phyloP scores from a whole-genome alignment of 1,284 basidiomycete genomes.

The Xerocomus nothofagi region DNA sequence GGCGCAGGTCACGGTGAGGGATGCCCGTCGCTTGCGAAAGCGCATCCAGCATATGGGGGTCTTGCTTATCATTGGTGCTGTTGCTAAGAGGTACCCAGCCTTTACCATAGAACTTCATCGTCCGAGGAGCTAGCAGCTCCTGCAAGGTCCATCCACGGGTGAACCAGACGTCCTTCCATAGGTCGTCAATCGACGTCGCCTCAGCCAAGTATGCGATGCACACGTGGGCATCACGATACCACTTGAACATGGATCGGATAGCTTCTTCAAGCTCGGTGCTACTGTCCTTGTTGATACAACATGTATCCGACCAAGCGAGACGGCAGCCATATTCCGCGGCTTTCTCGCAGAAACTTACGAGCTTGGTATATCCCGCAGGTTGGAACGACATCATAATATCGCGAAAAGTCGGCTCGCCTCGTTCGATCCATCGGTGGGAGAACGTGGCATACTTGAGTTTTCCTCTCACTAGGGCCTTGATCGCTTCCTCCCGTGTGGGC shows the following conservation, averaged over 20 bases:
- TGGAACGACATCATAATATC: conserved; percentile 35
- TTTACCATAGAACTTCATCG: conserved; percentile 34
- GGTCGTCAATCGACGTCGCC: conserved; percentile 29
- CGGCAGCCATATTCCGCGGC: conserved; percentile 30
- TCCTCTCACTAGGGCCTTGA: conserved; percentile 43
- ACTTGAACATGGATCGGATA: conserved; percentile 36
- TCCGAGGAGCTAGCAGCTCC: conserved; percentile 28
- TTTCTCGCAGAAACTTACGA: conserved; percentile 27
- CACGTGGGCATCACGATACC: conserved; percentile 31
- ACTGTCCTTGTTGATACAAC: conserved; percentile 32
- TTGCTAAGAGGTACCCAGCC: conserved; percentile 25
- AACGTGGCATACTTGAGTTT: conserved; percentile 55
- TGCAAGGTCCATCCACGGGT: conserved; percentile 35
- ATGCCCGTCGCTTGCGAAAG: conserved; percentile 34
- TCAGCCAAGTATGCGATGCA: conserved; percentile 36
- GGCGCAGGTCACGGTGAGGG: conserved; percentile 23
- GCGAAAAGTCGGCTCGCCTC: conserved; percentile 62
- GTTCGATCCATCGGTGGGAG: conserved; percentile 62
- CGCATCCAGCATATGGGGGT: conserved; percentile 22
- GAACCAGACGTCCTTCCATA: conserved; percentile 34
- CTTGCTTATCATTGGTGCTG: conserved; percentile 30
- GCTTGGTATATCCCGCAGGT: conserved; percentile 30
- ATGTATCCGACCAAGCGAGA: conserved; percentile 35
- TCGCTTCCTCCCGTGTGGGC: conserved; percentile 34
- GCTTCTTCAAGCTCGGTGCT: conserved; percentile 35